Conservation (phyloP, 495 filamentous ascomycete species). For the Xylaria sp. region DNA sequence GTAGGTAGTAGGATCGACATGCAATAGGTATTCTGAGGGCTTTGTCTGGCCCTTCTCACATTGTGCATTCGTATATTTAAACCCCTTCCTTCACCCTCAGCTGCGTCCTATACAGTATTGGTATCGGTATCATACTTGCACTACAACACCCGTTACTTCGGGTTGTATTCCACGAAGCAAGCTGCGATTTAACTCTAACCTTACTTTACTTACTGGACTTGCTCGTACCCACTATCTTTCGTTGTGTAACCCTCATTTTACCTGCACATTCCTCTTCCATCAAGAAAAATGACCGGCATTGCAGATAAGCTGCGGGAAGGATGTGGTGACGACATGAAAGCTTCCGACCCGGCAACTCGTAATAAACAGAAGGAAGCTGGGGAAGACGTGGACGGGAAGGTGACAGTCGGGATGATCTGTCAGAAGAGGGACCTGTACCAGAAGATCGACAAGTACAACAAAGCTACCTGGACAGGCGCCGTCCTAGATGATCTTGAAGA, state of each 20-base stretch:
- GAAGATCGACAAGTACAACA: not conserved
- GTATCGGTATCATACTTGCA: not conserved
- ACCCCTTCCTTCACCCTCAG: not conserved
- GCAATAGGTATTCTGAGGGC: no score
- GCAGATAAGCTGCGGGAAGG: not conserved
- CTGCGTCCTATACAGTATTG: no score
- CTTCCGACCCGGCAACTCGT: not conserved
- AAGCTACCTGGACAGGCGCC: not conserved
- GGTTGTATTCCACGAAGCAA: not conserved
- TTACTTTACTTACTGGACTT: not conserved
- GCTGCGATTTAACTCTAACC: not conserved
- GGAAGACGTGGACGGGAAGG: not conserved
- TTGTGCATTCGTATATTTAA: not conserved
- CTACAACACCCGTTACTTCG: not conserved
- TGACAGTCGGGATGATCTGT: not conserved
- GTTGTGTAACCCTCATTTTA: not conserved
- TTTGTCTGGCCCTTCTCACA: not conserved
- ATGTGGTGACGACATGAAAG: not conserved
- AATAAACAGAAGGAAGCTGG: not conserved
- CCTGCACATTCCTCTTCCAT: not conserved
- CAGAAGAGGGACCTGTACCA: not conserved
- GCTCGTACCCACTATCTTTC: not conserved
- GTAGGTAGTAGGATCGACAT: no score
- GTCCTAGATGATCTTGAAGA: not conserved
- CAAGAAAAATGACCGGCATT: not conserved